Base-by-base conservation (phyloP, 2,329 filamentous ascomycete species). In the Macroventuria anomochaeta region DNA sequence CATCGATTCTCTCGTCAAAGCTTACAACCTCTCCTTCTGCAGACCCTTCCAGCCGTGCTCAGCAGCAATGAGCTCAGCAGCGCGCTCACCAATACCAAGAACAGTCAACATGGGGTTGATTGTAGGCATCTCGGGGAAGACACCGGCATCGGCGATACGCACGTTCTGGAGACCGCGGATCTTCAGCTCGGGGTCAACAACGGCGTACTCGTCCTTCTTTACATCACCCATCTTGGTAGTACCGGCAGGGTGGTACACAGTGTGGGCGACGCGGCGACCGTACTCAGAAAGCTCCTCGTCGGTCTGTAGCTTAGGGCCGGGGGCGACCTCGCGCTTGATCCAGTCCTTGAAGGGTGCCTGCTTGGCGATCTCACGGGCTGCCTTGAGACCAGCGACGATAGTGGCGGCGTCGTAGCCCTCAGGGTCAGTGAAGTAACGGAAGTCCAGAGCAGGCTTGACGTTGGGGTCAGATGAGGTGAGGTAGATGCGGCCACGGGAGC, bases 41-140 rank as follows among this genome's bases (percentile, higher is more conserved):
- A 81, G 70, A 56, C 80, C 81, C 70, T 78, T 85, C 86, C 86
- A 88, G 17, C 85, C 85, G 53, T 84, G 89, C 62, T 91, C 86
- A 71, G 87, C 81, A 25, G 88, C 88, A 71, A 96, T 88, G 73
- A 96, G 75, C 81, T 96, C 92, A 0, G 92, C 92, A 5, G 86
- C 88, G 52, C 89, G 83, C 84, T 96, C 92, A 7, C 90, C 92
- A 66, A 96, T 85, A 46, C 85, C 88, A 70, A 96, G 76, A 5
- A 96, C 91, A 1, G 91, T 96, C 70, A 96, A 79, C 92, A 96
- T 95, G 54, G 90, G 91, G 79, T 96, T 96, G 73, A 95, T 88
- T 47, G 84, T 89, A 38, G 89, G 83, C 85, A 96, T 96, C 57
- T 89, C 89, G 0, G 91, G 92, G 80, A 96, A 96, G 43, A 96